A percentile compares a stretch with the other conserved stretches of the same genome.
phyloP scores from a whole-genome alignment of 257 asterid species.

The Solanum paucissectum region DNA sequence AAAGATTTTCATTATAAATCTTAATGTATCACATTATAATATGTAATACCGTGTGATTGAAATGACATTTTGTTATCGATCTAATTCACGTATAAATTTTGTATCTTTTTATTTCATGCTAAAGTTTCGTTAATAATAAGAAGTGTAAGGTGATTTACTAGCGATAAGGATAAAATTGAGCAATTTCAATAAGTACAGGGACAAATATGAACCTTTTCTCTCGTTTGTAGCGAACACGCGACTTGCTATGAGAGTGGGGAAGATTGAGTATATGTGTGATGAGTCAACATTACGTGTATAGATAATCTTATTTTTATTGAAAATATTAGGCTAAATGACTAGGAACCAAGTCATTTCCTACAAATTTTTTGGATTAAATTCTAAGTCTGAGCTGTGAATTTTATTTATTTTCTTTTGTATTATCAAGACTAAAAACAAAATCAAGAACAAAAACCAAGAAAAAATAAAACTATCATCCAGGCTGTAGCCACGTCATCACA shows the following conservation, averaged over 20 bases:
- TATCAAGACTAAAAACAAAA: too few species aligned
- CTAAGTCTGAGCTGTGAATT: slow-evolving; percentile 5
- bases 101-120: too few species aligned
- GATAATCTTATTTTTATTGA: not conserved
- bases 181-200: too few species aligned
- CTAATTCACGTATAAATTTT: too few species aligned
- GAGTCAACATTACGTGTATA: slow-evolving; percentile 39
- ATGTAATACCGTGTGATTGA: too few species aligned
- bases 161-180: too few species aligned
- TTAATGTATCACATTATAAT: too few species aligned
- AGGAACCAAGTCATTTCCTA: slow-evolving; percentile 42
- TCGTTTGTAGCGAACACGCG: slow-evolving; percentile 1
- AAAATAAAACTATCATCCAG: not conserved
- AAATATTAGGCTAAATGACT: slow-evolving; percentile 14
- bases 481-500: not conserved
- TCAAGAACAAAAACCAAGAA: not conserved
- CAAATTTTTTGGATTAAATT: not conserved
- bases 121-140: too few species aligned
- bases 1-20: too few species aligned
- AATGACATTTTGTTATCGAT: too few species aligned
- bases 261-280: not conserved
- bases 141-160: not conserved
- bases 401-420: not conserved
- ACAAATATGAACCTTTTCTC: not conserved
- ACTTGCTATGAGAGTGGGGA: not conserved